These are phyloP conservation scores for Lentinula lateritia DNA, from an alignment of 768 basidiomycete species.

Conservation along the genomic window DNA sequence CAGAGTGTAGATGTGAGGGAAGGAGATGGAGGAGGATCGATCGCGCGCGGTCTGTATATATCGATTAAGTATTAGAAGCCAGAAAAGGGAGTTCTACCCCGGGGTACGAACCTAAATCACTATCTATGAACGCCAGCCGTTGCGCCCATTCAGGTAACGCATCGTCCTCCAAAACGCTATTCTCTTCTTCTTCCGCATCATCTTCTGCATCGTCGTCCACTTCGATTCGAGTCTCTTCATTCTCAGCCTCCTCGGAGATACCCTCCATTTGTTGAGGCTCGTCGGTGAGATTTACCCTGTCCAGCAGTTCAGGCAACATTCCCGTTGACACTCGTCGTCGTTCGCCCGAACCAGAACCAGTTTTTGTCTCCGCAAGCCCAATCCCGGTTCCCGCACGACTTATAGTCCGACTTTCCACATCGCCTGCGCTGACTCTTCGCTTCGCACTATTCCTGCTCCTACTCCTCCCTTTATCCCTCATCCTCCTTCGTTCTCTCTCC, in stretches of 20 bases:
- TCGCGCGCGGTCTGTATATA: conserved; percentile 52
- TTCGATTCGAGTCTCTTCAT: not conserved
- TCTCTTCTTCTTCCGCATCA: conserved; percentile 26
- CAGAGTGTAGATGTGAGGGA: conserved; percentile 45
- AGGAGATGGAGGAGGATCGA: conserved; percentile 56
- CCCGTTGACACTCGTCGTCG: conserved; percentile 58
- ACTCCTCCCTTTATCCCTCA: conserved; percentile 32
- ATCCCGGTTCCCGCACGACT: conserved; percentile 8
- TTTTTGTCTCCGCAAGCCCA: conserved; percentile 17
- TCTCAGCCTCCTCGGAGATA: conserved; percentile 30
- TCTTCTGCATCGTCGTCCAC: conserved; percentile 8
- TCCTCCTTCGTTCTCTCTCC: conserved; percentile 40
- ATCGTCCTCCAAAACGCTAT: conserved; percentile 53
- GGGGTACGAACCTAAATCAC: conserved; percentile 50
- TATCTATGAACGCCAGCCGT: conserved; percentile 44
- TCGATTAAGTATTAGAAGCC: conserved; percentile 1
- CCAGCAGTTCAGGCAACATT: conserved; percentile 46
- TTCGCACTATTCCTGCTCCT: conserved; percentile 27
- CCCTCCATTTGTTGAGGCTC: conserved; percentile 56
- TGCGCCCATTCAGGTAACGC: conserved; percentile 78
- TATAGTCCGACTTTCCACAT: conserved; percentile 20
- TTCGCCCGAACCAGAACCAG: conserved; percentile 15
- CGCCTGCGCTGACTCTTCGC: conserved; percentile 45
- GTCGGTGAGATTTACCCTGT: conserved; percentile 37
- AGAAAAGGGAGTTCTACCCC: not conserved